Base-by-base conservation (phyloP, 2,329 filamentous ascomycete genomes). In the Catunica adiposa region DNA sequence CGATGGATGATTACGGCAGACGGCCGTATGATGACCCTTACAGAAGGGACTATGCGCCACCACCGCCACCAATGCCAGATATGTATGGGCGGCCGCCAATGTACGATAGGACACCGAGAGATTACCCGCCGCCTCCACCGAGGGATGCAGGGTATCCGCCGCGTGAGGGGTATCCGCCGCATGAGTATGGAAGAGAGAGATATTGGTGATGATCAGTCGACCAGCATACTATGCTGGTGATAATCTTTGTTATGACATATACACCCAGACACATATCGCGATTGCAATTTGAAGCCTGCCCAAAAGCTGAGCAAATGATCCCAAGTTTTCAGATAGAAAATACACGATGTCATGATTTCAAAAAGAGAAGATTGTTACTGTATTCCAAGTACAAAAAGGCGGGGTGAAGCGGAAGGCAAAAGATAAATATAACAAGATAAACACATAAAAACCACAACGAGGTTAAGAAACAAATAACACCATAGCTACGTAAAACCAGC, bases 21-120 rank as follows among this genome's bases (percentile, higher is more conserved):
- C 75, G 77, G 61, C 73, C 84, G 58, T 86, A 85, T 64, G 84
- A 89, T 58, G 87, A 92, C 63, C 83, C 84, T 29, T 92, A 90
- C 70, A 77, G 80, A 62, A 73, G 82, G 61, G 78, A 84, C 64
- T 77, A 84, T 64, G 77, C 82, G 61, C 78, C 79, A 55, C 75
- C 80, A 52, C 70, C 65, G 22, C 78, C 80, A 55, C 76, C 80
- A 51, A 34, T 34, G 29, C 70, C 66, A 20, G 79, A 82, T 58
- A 77, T 78, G 51, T 83, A 83, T 62, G 71, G 69, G 61, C 78
- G 76, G 60, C 76, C 75, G 47, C 72, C 77, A 46, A 68, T 67
- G 26, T 73, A 76, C 2, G 81, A 80, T 55, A 74, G 77, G 17
- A 73, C 74, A 38, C 72, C 72, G 1, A 66, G 71, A 44, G 74